Conservation (phyloP, 2,329 filamentous ascomycete species). For the Colletotrichum sp. region DNA sequence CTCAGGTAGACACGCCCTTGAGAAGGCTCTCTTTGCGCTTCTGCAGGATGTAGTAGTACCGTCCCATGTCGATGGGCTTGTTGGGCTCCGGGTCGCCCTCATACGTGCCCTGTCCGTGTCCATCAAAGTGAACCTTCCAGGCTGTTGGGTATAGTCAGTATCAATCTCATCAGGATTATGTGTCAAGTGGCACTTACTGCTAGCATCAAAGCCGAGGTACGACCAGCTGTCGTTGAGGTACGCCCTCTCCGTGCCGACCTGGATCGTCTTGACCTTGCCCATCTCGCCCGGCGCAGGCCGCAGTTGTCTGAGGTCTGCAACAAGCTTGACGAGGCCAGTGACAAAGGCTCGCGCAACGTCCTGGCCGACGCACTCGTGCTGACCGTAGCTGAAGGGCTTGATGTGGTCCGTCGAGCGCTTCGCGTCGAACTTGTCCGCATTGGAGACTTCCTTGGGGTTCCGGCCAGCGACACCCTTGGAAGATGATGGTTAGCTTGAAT, state of each 20-base stretch:
- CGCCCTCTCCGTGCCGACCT: constrained; percentile 40
- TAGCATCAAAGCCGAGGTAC: constrained; percentile 47
- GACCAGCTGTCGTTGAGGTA: constrained; percentile 56
- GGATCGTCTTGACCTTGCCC: constrained; percentile 50
- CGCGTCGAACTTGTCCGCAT: constrained; percentile 46
- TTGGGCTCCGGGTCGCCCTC: constrained; percentile 28
- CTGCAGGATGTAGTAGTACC: constrained; percentile 39
- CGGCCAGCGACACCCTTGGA: constrained; percentile 34
- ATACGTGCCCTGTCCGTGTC: constrained; percentile 37
- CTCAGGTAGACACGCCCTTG: not conserved
- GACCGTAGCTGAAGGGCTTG: constrained; percentile 49
- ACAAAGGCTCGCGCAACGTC: constrained; percentile 46
- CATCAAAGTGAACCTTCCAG: constrained; percentile 45
- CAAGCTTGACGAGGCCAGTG: constrained; percentile 45
- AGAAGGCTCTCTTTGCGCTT: constrained; percentile 32
- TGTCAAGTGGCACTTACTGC: constrained; percentile 41
- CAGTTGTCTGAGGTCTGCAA: constrained; percentile 46
- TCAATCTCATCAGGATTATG: rapidly evolving
- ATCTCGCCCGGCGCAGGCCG: constrained; percentile 50
- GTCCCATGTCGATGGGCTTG: constrained; percentile 27
- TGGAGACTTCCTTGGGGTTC: constrained; percentile 39
- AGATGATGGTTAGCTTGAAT: no score
- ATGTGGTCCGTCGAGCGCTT: constrained; percentile 42
- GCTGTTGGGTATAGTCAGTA: constrained; percentile 32
- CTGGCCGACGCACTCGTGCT: constrained; percentile 50